Percentiles rank a stretch among this genome's conserved stretches.
Evolutionary conservation across 2,329 filamentous ascomycete species (phyloP).

Genomic region (Penicillium concentricum): DNA sequence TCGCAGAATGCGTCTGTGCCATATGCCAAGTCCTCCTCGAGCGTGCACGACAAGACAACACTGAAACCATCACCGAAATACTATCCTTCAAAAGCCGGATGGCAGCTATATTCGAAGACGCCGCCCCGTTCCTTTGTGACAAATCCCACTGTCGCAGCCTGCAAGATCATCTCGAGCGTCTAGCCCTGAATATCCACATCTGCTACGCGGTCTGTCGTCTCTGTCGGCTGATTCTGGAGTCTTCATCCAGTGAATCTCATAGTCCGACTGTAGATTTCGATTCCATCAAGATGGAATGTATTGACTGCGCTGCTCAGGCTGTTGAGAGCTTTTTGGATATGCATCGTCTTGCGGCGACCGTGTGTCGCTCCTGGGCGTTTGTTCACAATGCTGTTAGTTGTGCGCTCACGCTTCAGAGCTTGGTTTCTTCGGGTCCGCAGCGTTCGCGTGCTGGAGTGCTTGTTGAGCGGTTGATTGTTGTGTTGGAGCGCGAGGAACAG

Average conservation of each 20-base stretch:
- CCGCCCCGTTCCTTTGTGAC: neutral
- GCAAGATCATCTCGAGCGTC: conserved; percentile 13
- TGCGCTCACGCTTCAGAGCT: conserved; percentile 13
- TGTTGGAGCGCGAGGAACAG: neutral
- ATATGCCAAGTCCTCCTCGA: conserved; percentile 16
- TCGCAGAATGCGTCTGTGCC: conserved; percentile 15
- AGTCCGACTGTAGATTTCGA: neutral
- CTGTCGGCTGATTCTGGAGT: conserved; percentile 11
- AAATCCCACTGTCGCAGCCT: conserved; percentile 14
- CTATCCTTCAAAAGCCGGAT: neutral
- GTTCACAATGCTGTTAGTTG: conserved; percentile 26
- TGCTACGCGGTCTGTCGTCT: conserved; percentile 19
- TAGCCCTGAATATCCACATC: conserved; percentile 19
- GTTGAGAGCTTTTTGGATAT: conserved; percentile 19
- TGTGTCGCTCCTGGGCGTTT: conserved; percentile 23
- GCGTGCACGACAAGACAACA: neutral
- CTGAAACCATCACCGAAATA: neutral
- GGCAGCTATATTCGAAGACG: neutral
- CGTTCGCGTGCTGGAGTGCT: neutral
- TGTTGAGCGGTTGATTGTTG: neutral
- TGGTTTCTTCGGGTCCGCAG: neutral
- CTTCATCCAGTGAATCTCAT: neutral
- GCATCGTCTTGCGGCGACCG: conserved; percentile 14
- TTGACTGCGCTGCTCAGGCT: conserved; percentile 1
- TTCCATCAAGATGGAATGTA: neutral